Base-by-base conservation (phyloP, 495 filamentous ascomycete species). In the Chaetomium cochliodes region DNA sequence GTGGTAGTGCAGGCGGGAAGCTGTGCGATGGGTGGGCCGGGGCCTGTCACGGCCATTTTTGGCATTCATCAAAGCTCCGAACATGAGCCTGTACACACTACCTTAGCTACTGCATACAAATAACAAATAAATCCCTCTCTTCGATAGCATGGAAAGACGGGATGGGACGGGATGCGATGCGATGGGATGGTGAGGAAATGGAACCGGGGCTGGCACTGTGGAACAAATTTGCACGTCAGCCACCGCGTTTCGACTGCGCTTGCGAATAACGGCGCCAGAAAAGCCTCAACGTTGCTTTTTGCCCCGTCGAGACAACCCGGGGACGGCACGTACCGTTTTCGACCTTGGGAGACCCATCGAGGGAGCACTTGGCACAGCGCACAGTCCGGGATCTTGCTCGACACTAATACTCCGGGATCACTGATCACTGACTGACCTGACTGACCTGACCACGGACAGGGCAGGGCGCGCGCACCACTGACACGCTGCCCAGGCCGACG, bases 161-260 rank as follows among this genome's bases (percentile, higher is more conserved):
- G 9, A 33, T 33, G 39, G 44, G 15, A n/a, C n/a, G n/a, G n/a
- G n/a, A n/a, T n/a, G n/a, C n/a, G n/a, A n/a, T n/a, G n/a, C n/a
- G 18, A 50, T 15, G 41, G 13, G 9, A 30, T 30, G 28, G 28
- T 30, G 28, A 30, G 28, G 41, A 6, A 37, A 37, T 37, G 41
- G 46, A 6, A 20, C 46, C n/a, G 18, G 46, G 20, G 46, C 46
- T 23, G 20, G 22, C 2, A 41, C 5, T 20, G 18, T 23, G 33
- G 20, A 20, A 23, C 37, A 44, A 50, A 16, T 39, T 28, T 58
- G 42, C 2, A 13, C 23, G 26, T 20, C 60, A 60, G 61, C 65
- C 65, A 60, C 65, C 39, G 61, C 51, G 60, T 67, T 67, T 67
- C 53, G 46, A 13, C 33, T 26, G 25, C 55, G 60, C 53, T 37